Base-by-base conservation (phyloP, 495 filamentous ascomycete species). In the Talaromyces adpressus region DNA sequence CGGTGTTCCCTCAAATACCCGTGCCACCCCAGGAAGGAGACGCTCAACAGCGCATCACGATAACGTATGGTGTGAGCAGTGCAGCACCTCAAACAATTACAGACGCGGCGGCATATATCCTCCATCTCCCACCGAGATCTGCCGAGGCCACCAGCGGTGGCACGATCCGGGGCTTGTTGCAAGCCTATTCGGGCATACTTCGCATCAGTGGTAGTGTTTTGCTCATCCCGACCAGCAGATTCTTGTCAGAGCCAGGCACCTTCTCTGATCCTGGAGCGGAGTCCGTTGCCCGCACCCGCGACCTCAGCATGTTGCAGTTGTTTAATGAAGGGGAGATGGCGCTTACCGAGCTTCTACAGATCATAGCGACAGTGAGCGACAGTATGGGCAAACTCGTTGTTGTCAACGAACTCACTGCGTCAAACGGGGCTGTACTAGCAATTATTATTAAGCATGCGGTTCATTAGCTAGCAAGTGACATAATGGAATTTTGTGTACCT, bases 21-120 rank as follows among this genome's bases (percentile, higher is more conserved):
- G 25, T 4, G 2, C 25, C 25, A 27, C 25, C 25, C 25, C 25
- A 27, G 4, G 25, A 27, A 27, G 25, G 34, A 36, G 34, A 36
- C 34, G 6, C 34, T 27, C 34, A 36, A 36, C 11, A 36, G 6
- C 53, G 67, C 51, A 70, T 71, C 41, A 68, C 63, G 6, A 25
- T 74, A 14, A 59, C 68, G 34, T 30, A 69, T 36, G 66, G 73
- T 1, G 25, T 4, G 25, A 23, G 39, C 1, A 63, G 61, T 14
- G 72, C 61, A 16, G 30, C 63, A 8, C 66, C 49, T 7, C 74
- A 77, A 60, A 64, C 63, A 0, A 66, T 70, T 9, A 32, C 39
- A 2, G 70, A 72, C 57, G 74, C 73, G 3, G 67, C 70, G 1
- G 60, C 75, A 18, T 77, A 73, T 64, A 70, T 77, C 59, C 60